phyloP scores from a whole-genome alignment of 495 filamentous ascomycete species.

The Penicillium desertorum region DNA sequence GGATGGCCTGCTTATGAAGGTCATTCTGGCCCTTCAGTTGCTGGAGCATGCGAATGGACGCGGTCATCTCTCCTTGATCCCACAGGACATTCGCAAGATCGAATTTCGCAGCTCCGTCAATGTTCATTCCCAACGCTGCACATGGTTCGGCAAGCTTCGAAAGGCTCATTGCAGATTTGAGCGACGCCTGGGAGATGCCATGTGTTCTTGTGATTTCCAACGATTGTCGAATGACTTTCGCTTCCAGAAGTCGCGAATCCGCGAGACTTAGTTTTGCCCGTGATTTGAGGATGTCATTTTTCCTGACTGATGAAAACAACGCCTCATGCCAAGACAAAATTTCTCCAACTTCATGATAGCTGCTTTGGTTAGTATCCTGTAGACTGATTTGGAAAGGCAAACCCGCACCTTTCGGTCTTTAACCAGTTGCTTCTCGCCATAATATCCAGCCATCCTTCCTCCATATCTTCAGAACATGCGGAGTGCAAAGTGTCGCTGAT shows the following conservation, averaged over 20 bases:
- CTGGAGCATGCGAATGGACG: conserved; percentile 86
- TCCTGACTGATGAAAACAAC: conserved; percentile 75
- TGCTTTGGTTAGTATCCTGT: conserved; percentile 35
- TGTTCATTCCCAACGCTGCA: conserved; percentile 64
- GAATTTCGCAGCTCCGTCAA: conserved; percentile 69
- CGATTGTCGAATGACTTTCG: conserved; percentile 68
- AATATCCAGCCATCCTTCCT: conserved; percentile 61
- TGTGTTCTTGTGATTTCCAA: conserved; percentile 74
- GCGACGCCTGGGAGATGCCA: conserved; percentile 77
- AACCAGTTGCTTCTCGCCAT: conserved; percentile 71
- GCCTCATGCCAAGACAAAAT: conserved; percentile 81
- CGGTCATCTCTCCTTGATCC: conserved; percentile 90
- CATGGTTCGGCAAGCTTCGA: conserved; percentile 69
- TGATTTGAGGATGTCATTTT: conserved; percentile 60
- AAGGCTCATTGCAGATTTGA: conserved; percentile 79
- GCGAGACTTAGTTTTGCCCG: conserved; percentile 54
- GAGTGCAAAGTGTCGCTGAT: conserved; percentile 72
- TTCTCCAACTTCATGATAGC: conserved; percentile 76
- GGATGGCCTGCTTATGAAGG: conserved; percentile 67
- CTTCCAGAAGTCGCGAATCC: conserved; percentile 69
- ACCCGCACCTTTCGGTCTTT: conserved; percentile 66
- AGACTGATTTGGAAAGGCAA: conserved; percentile 1
- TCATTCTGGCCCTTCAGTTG: conserved; percentile 61
- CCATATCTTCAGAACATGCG: conserved; percentile 56
- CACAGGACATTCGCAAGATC: conserved; percentile 89